Base-by-base conservation (phyloP, 2,329 filamentous ascomycete species). In the Pyrenophora teres region DNA sequence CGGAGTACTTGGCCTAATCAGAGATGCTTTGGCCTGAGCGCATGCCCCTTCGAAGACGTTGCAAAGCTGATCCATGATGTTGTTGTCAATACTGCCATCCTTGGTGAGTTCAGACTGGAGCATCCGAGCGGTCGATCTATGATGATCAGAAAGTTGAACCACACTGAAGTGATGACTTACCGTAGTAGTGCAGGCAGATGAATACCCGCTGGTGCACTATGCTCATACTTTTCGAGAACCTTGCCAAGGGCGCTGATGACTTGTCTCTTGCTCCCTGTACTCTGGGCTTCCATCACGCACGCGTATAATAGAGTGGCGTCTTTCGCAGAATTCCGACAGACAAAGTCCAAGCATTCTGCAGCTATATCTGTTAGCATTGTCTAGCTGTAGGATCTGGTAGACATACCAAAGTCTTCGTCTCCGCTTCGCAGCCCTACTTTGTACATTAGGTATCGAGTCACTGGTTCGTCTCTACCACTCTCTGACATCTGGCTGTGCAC, bases 211-310 rank as follows among this genome's bases (percentile, higher is more conserved):
- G 81, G 76, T 4, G 75, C 69, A 39, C 65, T 73, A 44, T 79
- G 77, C 19, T 83, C 77, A 52, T 81, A 79, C 45, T 80, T 82
- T 23, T 84, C 78, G 12, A 88, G 74, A 1, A 91, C 76, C 51
- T 81, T 78, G 58, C 83, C 82, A 40, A 92, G 69, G 9, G 83
- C 81, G 25, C 78, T 70, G 10, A 87, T 74, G 2, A 86, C 83
- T 56, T 87, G 84, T 0, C 76, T 56, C 43, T 81, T 85, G 54
- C 90, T 83, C 0, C 85, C 84, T 0, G 77, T 76, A 56, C 84
- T 78, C 42, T 92, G 86, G 2, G 90, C 88, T 69, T 95, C 90
- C 23, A 90, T 76, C 18, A 90, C 83, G 62, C 92, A 96, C 1
- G 90, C 89, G 58, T 92, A 91, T 0, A 97, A 77, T 37, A 91